Percentiles rank a stretch among this genome's conserved stretches.
Evolutionary conservation across 2,329 filamentous ascomycete species (phyloP).

Genomic region (Diaporthe sp.): DNA sequence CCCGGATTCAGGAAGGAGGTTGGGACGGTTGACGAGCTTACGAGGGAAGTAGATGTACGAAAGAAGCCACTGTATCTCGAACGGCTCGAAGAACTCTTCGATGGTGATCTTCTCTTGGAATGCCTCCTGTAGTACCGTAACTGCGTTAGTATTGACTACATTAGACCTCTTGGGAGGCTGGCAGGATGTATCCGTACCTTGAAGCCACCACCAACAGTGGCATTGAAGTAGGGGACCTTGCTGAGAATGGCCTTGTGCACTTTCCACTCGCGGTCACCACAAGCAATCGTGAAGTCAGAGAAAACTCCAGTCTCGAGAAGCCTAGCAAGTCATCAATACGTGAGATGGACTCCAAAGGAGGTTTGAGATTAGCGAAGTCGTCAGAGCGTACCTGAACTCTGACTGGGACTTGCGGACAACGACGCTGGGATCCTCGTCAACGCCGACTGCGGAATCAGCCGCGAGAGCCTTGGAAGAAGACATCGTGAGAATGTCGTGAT

Average conservation of each 20-base stretch:
- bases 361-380: background rate
- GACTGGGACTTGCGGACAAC: background rate
- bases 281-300: constrained; percentile 4
- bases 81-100: constrained; percentile 8
- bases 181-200: background rate
- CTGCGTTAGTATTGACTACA: background rate
- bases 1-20: background rate
- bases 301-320: background rate
- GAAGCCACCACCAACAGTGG: background rate
- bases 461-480: background rate
- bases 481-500: background rate
- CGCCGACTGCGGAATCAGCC: background rate
- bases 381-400: background rate
- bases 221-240: background rate
- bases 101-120: background rate
- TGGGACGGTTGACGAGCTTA: background rate
- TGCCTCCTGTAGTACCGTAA: background rate
- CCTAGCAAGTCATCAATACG: background rate
- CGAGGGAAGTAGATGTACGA: constrained; percentile 22
- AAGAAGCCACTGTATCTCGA: constrained; percentile 26
- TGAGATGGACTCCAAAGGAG: background rate
- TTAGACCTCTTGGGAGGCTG: background rate
- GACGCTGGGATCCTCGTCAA: background rate
- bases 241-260: constrained; percentile 17
- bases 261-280: constrained; percentile 10